Percentiles rank a stretch among this genome's conserved stretches.
Conservation (phyloP, 495 filamentous ascomycete species). For the Penicillium canescens region DNA sequence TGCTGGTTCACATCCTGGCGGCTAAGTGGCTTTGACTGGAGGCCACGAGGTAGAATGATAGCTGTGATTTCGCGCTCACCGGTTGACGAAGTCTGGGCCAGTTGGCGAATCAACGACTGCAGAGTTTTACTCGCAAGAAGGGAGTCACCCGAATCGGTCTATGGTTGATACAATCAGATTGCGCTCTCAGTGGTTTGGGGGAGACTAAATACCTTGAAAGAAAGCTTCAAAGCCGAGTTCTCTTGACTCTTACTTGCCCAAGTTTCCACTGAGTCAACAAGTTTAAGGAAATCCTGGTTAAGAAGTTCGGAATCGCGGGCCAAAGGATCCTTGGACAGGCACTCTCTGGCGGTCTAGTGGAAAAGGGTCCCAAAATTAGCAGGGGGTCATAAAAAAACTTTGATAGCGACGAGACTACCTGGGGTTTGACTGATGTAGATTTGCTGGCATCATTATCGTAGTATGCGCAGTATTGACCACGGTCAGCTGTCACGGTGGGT, state of each 20-base stretch:
- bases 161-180: slow-evolving; percentile 6
- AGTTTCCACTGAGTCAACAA: slow-evolving; percentile 25
- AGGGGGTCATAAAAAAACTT: background rate
- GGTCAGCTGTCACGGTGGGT: background rate
- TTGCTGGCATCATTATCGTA: background rate
- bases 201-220: slow-evolving; percentile 27
- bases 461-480: slow-evolving; percentile 24
- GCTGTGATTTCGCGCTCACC: slow-evolving; percentile 20
- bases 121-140: slow-evolving; percentile 10
- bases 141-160: slow-evolving; percentile 2
- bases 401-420: slow-evolving; percentile 15
- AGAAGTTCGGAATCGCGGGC: slow-evolving; percentile 8
- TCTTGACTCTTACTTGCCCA: slow-evolving; percentile 22
- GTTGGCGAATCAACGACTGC: slow-evolving; percentile 18
- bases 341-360: slow-evolving; percentile 19
- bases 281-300: slow-evolving; percentile 15
- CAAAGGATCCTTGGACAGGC: slow-evolving; percentile 23
- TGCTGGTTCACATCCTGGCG: slow-evolving; percentile 1
- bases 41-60: slow-evolving; percentile 19
- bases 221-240: slow-evolving; percentile 19
- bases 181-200: background rate
- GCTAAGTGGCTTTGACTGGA: background rate
- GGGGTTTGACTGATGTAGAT: slow-evolving; percentile 2
- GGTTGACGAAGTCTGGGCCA: slow-evolving; percentile 17
- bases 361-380: slow-evolving; percentile 2